These are phyloP conservation scores for Zarea fungicola DNA, from an alignment of 2,329 filamentous ascomycete species.

Conservation along the genomic window DNA sequence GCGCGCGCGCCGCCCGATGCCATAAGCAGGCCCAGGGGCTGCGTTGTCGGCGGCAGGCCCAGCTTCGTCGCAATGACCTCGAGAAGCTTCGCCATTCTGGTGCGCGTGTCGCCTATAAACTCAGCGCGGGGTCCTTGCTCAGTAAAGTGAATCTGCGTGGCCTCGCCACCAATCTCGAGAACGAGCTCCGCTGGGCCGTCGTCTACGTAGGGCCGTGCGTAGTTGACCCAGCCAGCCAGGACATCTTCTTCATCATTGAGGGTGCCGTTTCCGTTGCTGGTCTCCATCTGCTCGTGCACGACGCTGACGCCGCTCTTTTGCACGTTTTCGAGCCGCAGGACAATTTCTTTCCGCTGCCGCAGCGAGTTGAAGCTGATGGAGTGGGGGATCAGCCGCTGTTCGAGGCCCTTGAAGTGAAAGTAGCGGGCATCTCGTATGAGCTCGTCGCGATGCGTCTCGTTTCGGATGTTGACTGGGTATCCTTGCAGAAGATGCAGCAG, in stretches of 20 bases:
- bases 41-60: conserved; percentile 55
- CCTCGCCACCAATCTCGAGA: conserved; percentile 70
- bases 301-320: conserved; percentile 78
- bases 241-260: conserved; percentile 21
- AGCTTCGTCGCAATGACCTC: conserved; percentile 79
- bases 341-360: conserved; percentile 66
- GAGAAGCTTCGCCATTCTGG: conserved; percentile 66
- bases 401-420: conserved; percentile 86
- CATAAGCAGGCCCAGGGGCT: conserved; percentile 63
- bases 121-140: conserved; percentile 47
- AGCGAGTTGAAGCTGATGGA: conserved; percentile 69
- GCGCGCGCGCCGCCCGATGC: conserved; percentile 55
- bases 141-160: conserved; percentile 50
- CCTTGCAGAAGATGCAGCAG: conserved; percentile 76
- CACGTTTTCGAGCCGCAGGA: conserved; percentile 78
- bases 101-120: conserved; percentile 67
- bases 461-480: conserved; percentile 72
- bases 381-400: conserved; percentile 80
- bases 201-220: conserved; percentile 83
- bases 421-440: conserved; percentile 84
- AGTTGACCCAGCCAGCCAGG: conserved; percentile 58
- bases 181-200: conserved; percentile 67
- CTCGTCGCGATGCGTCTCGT: conserved; percentile 69
- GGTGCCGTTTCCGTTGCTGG: background rate
- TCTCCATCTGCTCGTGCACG: conserved; percentile 36